Evolutionary conservation across 2,329 filamentous ascomycete species (phyloP), one percentile per base, ranked within the genome.

Genomic region (Alternaria incomplexa): DNA sequence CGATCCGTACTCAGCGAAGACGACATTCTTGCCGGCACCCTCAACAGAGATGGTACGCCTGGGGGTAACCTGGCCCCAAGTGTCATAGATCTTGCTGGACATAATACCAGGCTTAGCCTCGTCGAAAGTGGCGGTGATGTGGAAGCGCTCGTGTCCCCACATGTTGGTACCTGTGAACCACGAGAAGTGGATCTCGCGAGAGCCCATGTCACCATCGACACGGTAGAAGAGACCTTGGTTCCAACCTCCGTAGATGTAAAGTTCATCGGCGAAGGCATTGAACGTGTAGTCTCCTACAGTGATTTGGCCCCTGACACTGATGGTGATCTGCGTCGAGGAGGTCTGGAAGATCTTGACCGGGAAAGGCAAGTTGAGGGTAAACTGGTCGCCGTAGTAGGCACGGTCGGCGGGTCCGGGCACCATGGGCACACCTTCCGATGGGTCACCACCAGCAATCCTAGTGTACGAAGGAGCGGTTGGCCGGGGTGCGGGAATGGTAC

Each of bases 1-100:
- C 0, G 28, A 15, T 3, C 28, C 5, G 0, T 0, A 25, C 50
- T 13, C 2, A 3, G 50, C 50, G 5, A 17, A 53, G 1, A 7
- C 28, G 5, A 53, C 20, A 0, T 36, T 17, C 50, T 53, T 53
- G 28, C 20, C 30, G 3, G 28, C 7, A 5, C 50, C 50, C 7
- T 9, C 3, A 17, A 53, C 32, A 11, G 50, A 36, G 15, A 53
- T 40, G 9, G 13, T 36, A 3, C 50, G 50, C 5, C 50, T 15
- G 20, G 5, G 25, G 6, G 2, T 9, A 6, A 32, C 47, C 25
- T 52, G 30, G 13, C 50, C 12, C 5, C 30, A n/a, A 40, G 28
- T 52, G 3, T 52, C 50, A 6, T 5, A 52, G 7, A 25, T n/a
- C 9, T 17, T 52, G 4, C 28, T 52, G 2, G 28, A 3, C 15